Evolutionary conservation across 129 eudicot genomes (phyloP), one percentile per base, ranked within the genome.

Genomic region (Pittosporum tobira): DNA sequence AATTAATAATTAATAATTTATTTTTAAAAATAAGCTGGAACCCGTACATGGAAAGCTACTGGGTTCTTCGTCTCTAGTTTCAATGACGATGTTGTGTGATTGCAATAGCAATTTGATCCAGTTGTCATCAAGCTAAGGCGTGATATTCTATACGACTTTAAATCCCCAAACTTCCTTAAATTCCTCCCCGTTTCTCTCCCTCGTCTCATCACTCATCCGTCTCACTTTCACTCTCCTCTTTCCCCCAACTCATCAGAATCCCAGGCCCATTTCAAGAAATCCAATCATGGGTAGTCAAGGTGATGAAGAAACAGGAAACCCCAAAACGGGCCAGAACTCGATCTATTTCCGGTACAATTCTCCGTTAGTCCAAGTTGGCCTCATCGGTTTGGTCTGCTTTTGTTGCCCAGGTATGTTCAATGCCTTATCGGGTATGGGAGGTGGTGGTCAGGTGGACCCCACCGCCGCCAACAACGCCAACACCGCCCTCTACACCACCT

Each of bases 371-470:
- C 99, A 93, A 73, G 94, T 93, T 0, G 72, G 65, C 5, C 29
- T 93, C 13, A 93, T 93, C 63, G 99, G 96, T 20, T 36, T 93
- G 0, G 96, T 93, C 15, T 93, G 99, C 48, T 87, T 93, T 59
- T 93, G 99, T 64, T 87, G 96, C 50, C 99, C 99, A 0, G 99
- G 99, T 0, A 93, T 93, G 99, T 93, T 83, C 69, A 93, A 84
- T 61, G 96, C 99, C n/a, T 74, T 93, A 18, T 78, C 94, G 30
- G 99, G 99, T 57, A 81, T 93, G 94, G 99, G 99, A 31, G 99
- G 91, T 21, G 94, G 94, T 20, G 99, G 99, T 29, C 99, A 93
- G 60, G 88, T 93, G 15, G 88, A 93, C 48, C 94, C 76, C 77
- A 87, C 84, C 15, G 99, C 96, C 22, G 81, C 78, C 0, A 87